Conservation (phyloP, 164 flowering plant genomes). For the Umbellularia californica region DNA sequence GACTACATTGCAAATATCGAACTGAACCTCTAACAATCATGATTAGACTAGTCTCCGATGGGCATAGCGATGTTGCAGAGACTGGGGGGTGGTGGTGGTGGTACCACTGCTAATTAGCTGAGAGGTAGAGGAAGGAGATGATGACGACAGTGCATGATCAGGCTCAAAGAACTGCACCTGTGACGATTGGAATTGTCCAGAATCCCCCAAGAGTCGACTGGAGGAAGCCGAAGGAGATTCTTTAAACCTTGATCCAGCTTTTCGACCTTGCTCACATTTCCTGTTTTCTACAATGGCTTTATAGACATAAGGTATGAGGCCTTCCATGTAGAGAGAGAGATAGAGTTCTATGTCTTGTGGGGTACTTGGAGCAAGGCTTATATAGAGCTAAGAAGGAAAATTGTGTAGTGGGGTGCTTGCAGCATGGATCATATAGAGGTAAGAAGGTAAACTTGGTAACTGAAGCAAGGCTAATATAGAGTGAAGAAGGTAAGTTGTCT, state of each 20-base stretch:
- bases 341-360: background rate
- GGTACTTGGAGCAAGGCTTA: background rate
- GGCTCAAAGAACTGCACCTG: constrained; percentile 33
- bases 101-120: background rate
- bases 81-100: constrained; percentile 28
- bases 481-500: background rate
- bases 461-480: background rate
- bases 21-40: background rate
- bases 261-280: constrained; percentile 27
- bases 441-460: background rate
- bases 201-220: constrained; percentile 61
- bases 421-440: background rate
- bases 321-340: constrained; percentile 51
- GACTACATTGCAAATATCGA: background rate
- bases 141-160: constrained; percentile 25
- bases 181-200: constrained; percentile 53
- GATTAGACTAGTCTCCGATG: constrained; percentile 23
- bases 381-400: background rate
- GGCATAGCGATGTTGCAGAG: constrained; percentile 28
- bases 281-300: constrained; percentile 57
- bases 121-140: constrained; percentile 17
- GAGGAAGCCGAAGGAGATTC: constrained; percentile 70
- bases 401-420: background rate
- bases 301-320: constrained; percentile 70
- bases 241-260: constrained; percentile 29